phyloP scores from a whole-genome alignment of 2,329 filamentous ascomycete genomes.

The Cladophialophora psammophila region DNA sequence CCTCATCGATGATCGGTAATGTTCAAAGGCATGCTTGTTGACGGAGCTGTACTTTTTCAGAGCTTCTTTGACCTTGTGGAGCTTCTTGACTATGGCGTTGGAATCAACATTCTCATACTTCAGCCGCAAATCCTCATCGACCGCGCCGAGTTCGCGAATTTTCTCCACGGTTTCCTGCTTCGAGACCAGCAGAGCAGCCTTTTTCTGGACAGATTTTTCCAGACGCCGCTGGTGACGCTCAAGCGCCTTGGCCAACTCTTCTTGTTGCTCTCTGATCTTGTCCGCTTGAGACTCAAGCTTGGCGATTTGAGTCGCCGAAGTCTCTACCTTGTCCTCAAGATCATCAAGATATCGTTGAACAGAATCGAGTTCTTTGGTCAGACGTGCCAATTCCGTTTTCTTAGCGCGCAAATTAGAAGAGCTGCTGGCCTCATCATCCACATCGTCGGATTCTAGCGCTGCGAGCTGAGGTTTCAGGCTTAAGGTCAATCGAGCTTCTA shows the following conservation, averaged over 20 bases:
- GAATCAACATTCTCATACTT: constrained; percentile 86
- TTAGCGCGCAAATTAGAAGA: constrained; percentile 72
- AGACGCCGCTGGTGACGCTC: constrained; percentile 87
- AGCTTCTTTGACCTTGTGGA: constrained; percentile 90
- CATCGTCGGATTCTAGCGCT: constrained; percentile 78
- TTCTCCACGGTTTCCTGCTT: constrained; percentile 83
- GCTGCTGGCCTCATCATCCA: constrained; percentile 68
- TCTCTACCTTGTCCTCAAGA: constrained; percentile 76
- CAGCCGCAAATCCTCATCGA: constrained; percentile 92
- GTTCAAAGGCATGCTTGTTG: constrained; percentile 99
- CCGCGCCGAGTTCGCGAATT: constrained; percentile 89
- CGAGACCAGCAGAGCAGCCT: constrained; percentile 77
- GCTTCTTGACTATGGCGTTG: constrained; percentile 73
- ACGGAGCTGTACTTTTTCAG: constrained; percentile 86
- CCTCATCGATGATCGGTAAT: constrained; percentile 95
- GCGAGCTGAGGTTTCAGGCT: constrained; percentile 88
- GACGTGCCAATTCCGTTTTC: constrained; percentile 80
- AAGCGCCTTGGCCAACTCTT: constrained; percentile 78
- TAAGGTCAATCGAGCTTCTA: constrained; percentile 88
- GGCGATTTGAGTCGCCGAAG: constrained; percentile 61
- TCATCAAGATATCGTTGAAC: constrained; percentile 74
- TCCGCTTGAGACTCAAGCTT: constrained; percentile 66
- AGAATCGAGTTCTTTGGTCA: constrained; percentile 70
- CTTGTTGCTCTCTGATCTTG: constrained; percentile 73
- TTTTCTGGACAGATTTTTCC: constrained; percentile 90